Evolutionary conservation across 2,329 filamentous ascomycete genomes (phyloP).

Genomic region (Penicillium sp.): DNA sequence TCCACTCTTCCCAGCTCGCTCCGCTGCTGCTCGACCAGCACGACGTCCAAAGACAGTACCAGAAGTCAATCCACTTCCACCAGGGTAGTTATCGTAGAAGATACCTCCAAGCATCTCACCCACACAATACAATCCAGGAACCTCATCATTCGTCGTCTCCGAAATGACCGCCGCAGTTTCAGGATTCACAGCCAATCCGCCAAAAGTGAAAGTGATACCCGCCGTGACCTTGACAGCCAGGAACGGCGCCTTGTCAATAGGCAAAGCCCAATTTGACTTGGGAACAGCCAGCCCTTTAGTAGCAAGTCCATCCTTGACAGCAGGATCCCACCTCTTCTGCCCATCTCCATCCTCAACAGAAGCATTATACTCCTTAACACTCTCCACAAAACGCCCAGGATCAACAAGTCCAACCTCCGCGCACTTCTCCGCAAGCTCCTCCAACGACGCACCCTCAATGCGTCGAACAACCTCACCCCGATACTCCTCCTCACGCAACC

Average conservation of each 20-base stretch:
- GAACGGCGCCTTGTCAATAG: slow-evolving; percentile 58
- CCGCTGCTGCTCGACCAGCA: slow-evolving; percentile 27
- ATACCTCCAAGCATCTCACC: slow-evolving; percentile 68
- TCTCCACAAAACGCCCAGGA: slow-evolving; percentile 51
- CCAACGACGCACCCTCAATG: slow-evolving; percentile 52
- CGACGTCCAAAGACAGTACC: slow-evolving; percentile 58
- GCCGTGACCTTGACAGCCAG: slow-evolving; percentile 64
- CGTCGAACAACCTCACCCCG: slow-evolving; percentile 57
- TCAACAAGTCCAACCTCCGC: slow-evolving; percentile 52
- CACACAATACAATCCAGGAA: slow-evolving; percentile 59
- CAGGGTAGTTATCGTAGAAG: slow-evolving; percentile 64
- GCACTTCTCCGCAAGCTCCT: slow-evolving; percentile 57
- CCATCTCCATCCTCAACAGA: slow-evolving; percentile 55
- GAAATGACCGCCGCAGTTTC: slow-evolving; percentile 56
- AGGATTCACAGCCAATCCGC: slow-evolving; percentile 59
- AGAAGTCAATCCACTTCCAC: slow-evolving; percentile 62
- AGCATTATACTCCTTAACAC: slow-evolving; percentile 57
- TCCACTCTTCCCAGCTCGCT: not conserved
- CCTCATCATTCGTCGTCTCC: slow-evolving; percentile 44
- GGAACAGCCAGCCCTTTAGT: slow-evolving; percentile 46
- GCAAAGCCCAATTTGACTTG: slow-evolving; percentile 67
- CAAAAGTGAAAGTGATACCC: slow-evolving; percentile 69
- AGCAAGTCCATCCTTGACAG: slow-evolving; percentile 58
- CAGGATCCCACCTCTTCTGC: slow-evolving; percentile 55
- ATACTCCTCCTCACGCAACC: slow-evolving; percentile 64